Evolutionary conservation across 768 basidiomycete species (phyloP).

Genomic region (Tulasnella sp.): DNA sequence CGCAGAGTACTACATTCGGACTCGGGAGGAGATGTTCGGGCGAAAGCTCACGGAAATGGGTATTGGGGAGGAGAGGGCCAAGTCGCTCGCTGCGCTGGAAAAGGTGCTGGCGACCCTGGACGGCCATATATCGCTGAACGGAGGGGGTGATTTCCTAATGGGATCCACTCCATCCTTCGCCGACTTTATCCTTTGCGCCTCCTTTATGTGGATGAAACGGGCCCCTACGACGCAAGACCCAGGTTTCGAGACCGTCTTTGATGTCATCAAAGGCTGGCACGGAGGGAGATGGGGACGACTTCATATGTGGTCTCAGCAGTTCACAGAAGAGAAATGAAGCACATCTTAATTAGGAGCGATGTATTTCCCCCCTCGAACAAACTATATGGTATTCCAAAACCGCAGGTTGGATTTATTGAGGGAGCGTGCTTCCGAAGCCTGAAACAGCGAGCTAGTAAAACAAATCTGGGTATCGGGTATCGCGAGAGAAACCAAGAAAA

Average conservation of each 20-base stretch:
- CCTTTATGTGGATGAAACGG: neutral
- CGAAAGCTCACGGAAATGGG: neutral
- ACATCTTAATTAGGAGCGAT: neutral
- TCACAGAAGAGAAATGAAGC: neutral
- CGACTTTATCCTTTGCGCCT: neutral
- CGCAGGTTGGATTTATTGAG: neutral
- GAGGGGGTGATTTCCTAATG: slow-evolving; percentile 11
- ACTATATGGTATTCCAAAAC: neutral
- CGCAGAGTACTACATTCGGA: neutral
- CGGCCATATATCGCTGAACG: neutral
- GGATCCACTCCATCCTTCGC: neutral
- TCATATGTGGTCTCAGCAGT: neutral
- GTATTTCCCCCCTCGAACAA: neutral
- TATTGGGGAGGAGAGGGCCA: neutral
- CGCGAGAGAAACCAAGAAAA: neutral
- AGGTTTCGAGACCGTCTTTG: neutral
- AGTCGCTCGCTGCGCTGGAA: neutral
- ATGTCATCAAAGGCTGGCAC: neutral
- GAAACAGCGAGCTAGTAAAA: neutral
- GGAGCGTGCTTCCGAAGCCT: neutral
- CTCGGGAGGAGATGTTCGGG: neutral
- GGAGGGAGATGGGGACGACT: slow-evolving; percentile 9
- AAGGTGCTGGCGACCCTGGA: slow-evolving; percentile 13
- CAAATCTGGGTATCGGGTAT: neutral
- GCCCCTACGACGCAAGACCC: neutral